Evolutionary conservation across 805 yeast genomes (phyloP), one percentile per base, ranked within the genome.

Genomic region (Candida qinlingensis): DNA sequence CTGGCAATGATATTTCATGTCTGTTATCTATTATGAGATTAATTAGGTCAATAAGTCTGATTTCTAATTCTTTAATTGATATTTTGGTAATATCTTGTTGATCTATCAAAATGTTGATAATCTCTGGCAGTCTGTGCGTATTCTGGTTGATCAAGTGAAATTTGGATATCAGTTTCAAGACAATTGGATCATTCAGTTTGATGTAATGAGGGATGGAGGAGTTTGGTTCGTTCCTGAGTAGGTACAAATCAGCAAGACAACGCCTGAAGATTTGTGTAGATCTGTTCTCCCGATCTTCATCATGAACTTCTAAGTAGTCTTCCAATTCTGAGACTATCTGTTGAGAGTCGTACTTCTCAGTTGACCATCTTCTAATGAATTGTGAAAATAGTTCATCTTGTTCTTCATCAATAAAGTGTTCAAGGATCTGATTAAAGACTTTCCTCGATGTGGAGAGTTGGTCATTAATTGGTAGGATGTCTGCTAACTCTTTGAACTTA

Each of bases 201-300:
- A 87, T 71, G 54, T 87, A 69, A 59, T 85, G 90, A 0, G 72
- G 72, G 7, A 85, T 80, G 2, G 96, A 91, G 34, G 73, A 71
- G 2, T 69, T 67, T 3, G 85, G 85, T 39, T 83, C 83, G 33
- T 77, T 75, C 0, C 80, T 66, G 44, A 74, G 72, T 9, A 84
- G 66, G 56, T 84, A 84, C 8, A 89, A 57, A 9, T 75, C 67
- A 30, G 82, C 73, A 28, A 82, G 63, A 38, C 72, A 64, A 34
- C 70, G 60, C 46, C 85, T 66, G 11, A 81, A 59, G 46, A 54
- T 34, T 48, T 50, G 4, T 54, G 60, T 34, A 65, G 64, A 9
- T 64, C 27, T 40, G 7, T 40, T 25, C n/a, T 28, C 27, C 29
- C 37, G 11, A 11, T 39, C 27, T 31, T 40, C 13, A 11, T 39